Conservation (phyloP, 2,329 filamentous ascomycete genomes). For the Fusarium sp. region DNA sequence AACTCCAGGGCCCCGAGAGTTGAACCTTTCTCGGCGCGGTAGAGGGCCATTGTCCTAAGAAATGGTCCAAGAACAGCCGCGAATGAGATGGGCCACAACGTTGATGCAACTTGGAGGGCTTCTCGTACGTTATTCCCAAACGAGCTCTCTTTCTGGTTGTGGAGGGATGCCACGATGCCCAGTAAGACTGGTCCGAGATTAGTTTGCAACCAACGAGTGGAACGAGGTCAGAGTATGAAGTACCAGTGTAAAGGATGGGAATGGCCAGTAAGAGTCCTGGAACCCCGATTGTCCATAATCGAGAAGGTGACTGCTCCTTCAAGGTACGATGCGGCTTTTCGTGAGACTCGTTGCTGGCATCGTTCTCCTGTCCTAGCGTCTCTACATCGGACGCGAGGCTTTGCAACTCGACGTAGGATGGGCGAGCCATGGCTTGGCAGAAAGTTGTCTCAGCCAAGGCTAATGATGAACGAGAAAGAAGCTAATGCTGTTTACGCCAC, state of each 20-base stretch:
- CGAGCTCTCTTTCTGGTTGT: background rate
- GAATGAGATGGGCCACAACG: constrained; percentile 19
- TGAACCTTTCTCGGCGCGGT: background rate
- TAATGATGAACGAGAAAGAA: too few species aligned
- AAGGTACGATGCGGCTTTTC: background rate
- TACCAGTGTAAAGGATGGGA: background rate
- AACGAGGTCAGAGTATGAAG: background rate
- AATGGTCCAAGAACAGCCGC: constrained; percentile 9
- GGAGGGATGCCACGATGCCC: background rate
- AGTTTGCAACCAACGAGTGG: accelerated
- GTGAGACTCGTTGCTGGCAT: background rate
- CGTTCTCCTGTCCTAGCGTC: background rate
- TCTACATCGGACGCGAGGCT: background rate
- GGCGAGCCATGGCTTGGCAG: background rate
- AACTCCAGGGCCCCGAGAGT: constrained; percentile 5
- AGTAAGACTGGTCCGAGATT: background rate
- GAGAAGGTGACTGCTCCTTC: background rate
- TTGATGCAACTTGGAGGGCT: background rate
- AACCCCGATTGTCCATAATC: background rate
- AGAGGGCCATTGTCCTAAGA: background rate
- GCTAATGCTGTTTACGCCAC: too few species aligned
- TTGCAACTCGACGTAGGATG: background rate
- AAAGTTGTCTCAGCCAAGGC: background rate
- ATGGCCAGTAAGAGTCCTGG: background rate
- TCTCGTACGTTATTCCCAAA: constrained; percentile 6